phyloP scores from a whole-genome alignment of 257 asterid species.

The Cruciata laevipes region DNA sequence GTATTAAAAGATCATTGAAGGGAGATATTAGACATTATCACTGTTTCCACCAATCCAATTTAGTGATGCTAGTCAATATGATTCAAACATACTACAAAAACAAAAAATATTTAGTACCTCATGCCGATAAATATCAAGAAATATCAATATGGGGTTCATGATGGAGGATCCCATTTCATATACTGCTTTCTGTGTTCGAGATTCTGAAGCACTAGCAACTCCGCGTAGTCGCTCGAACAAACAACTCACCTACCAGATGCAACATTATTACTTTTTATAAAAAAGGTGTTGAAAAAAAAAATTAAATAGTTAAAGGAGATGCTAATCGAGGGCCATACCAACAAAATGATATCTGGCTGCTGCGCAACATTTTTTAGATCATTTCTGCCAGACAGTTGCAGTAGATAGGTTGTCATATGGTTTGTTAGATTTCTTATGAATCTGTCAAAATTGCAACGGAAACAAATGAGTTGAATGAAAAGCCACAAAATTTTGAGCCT shows the following conservation, averaged over 20 bases:
- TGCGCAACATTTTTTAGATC: conserved; percentile 70
- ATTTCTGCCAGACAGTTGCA: conserved; percentile 61
- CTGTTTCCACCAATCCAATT: not conserved
- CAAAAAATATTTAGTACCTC: conserved; percentile 46
- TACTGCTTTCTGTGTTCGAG: conserved; percentile 78
- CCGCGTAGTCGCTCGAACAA: conserved; percentile 97
- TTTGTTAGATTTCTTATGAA: conserved; percentile 57
- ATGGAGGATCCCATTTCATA: conserved; percentile 78
- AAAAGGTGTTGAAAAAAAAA: conserved; percentile 1
- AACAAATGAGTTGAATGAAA: conserved; percentile 15
- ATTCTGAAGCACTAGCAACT: conserved; percentile 87
- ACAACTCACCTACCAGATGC: conserved; percentile 65
- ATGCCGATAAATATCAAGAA: conserved; percentile 73
- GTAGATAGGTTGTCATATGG: conserved; percentile 63
- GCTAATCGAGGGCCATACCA: conserved; percentile 36
- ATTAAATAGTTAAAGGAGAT: conserved; percentile 7
- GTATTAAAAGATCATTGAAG: not conserved
- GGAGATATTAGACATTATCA: not conserved
- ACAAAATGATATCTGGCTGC: conserved; percentile 78
- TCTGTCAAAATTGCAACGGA: conserved; percentile 32
- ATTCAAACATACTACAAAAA: conserved; percentile 16
- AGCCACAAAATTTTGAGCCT: conserved; percentile 18
- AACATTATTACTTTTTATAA: conserved; percentile 6
- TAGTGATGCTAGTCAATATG: not conserved
- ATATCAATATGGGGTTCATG: conserved; percentile 61